Evolutionary conservation across 108 stramenopile species (phyloP).

Genomic region (Mediolabrus comicus): DNA sequence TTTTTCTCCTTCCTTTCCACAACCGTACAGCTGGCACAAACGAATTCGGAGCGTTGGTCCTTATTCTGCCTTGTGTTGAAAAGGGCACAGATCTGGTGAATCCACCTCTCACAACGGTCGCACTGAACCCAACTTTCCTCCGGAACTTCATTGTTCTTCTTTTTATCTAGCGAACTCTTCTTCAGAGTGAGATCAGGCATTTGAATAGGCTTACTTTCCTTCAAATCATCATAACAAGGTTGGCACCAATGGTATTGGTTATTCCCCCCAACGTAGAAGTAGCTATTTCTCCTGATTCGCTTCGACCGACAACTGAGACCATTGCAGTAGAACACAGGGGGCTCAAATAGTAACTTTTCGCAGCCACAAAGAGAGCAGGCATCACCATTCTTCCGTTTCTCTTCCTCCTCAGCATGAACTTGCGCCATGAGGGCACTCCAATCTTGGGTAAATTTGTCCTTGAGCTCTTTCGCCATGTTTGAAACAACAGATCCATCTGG

Average conservation of each 20-base stretch:
- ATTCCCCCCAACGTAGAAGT: slow-evolving; percentile 94
- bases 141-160: slow-evolving; percentile 93
- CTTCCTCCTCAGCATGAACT: slow-evolving; percentile 85
- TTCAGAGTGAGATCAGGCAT: slow-evolving; percentile 84
- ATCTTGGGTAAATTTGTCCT: slow-evolving; percentile 74
- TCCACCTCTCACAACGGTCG: slow-evolving; percentile 95
- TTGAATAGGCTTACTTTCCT: slow-evolving; percentile 83
- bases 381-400: slow-evolving; percentile 91
- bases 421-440: slow-evolving; percentile 66
- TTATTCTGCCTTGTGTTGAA: slow-evolving; percentile 97
- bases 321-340: slow-evolving; percentile 98
- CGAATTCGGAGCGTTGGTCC: slow-evolving; percentile 86
- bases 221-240: slow-evolving; percentile 91
- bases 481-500: slow-evolving; percentile 75
- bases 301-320: slow-evolving; percentile 91
- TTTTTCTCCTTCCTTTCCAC: slow-evolving; percentile 78
- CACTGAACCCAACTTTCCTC: slow-evolving; percentile 98
- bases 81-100: slow-evolving; percentile 98
- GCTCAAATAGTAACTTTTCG: slow-evolving; percentile 94
- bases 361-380: slow-evolving; percentile 94
- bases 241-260: slow-evolving; percentile 97
- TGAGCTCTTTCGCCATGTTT: slow-evolving; percentile 89
- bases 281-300: slow-evolving; percentile 92
- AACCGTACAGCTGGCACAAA: slow-evolving; percentile 87
- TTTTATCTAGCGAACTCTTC: slow-evolving; percentile 90